Conservation (phyloP, 352 stramenopile species). For the Globisporangium acanthophoron region DNA sequence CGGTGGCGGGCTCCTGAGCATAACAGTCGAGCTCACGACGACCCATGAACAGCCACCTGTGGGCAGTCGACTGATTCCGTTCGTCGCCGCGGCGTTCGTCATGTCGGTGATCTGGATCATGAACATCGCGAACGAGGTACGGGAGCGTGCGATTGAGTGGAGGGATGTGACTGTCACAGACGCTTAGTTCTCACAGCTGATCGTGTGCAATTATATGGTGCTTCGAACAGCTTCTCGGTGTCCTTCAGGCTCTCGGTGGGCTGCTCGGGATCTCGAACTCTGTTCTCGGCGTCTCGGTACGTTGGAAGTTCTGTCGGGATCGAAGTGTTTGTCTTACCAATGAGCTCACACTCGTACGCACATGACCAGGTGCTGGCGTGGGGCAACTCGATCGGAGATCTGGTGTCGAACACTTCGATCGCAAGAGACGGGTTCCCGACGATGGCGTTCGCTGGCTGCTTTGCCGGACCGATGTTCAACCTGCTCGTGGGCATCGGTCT, state of each 20-base stretch:
- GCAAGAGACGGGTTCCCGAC: conserved; percentile 73
- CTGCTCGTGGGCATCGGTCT: conserved; percentile 65
- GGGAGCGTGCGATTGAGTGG: neutral
- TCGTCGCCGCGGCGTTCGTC: conserved; percentile 66
- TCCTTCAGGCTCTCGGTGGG: conserved; percentile 66
- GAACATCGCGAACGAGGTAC: conserved; percentile 75
- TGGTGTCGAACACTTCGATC: conserved; percentile 78
- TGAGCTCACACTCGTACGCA: neutral
- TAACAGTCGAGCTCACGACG: conserved; percentile 38
- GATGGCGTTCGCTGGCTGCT: conserved; percentile 82
- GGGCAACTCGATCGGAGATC: conserved; percentile 76
- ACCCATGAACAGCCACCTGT: conserved; percentile 40
- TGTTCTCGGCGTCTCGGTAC: conserved; percentile 71
- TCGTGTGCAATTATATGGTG: neutral
- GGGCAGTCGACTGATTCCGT: conserved; percentile 42
- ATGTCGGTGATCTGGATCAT: conserved; percentile 88
- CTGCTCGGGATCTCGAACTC: conserved; percentile 75
- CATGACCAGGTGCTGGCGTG: conserved; percentile 54
- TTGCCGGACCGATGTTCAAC: conserved; percentile 80
- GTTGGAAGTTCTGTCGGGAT: conserved; percentile 3
- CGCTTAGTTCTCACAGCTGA: neutral
- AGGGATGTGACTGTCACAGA: neutral
- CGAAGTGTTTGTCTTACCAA: neutral
- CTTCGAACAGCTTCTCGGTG: conserved; percentile 34
- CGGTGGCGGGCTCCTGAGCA: conserved; percentile 36